Evolutionary conservation across 2,329 filamentous ascomycete species (phyloP).

Genomic region (Verticillium longisporum): DNA sequence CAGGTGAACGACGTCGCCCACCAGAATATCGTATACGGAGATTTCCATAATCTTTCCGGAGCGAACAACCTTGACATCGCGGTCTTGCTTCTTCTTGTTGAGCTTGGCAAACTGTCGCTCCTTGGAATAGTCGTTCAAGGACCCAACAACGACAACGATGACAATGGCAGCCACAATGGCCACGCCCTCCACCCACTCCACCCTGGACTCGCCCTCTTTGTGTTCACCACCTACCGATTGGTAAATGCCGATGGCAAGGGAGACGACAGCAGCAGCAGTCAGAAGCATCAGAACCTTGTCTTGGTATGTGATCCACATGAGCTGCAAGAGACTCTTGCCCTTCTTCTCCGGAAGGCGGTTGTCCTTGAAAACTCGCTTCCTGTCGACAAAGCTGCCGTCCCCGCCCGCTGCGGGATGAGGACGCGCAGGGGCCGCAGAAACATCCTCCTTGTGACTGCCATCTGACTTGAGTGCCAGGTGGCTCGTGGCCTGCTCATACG

Average conservation of each 20-base stretch:
- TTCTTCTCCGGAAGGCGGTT: constrained; percentile 70
- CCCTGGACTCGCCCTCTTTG: constrained; percentile 39
- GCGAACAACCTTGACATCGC: constrained; percentile 63
- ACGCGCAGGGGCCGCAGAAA: neutral
- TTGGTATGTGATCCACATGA: constrained; percentile 80
- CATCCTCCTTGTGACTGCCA: constrained; percentile 8
- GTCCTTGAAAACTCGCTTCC: constrained; percentile 64
- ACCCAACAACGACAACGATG: constrained; percentile 71
- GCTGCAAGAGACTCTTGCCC: constrained; percentile 62
- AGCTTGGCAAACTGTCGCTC: constrained; percentile 72
- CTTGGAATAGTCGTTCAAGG: constrained; percentile 74
- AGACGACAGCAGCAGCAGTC: constrained; percentile 64
- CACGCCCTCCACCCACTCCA: constrained; percentile 78
- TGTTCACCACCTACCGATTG: constrained; percentile 62
- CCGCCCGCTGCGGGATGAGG: neutral
- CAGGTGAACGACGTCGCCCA: constrained; percentile 65
- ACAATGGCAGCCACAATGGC: constrained; percentile 75
- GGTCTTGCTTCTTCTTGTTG: constrained; percentile 74
- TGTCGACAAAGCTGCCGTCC: constrained; percentile 45
- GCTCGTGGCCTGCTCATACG: constrained; percentile 63
- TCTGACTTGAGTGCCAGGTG: constrained; percentile 2
- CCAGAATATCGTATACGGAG: constrained; percentile 62
- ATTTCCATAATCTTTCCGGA: constrained; percentile 64
- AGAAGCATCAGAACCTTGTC: constrained; percentile 74
- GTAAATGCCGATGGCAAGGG: constrained; percentile 68